Percentiles rank a stretch among this genome's conserved stretches.
Evolutionary conservation across 208 protist species (phyloP).

Genomic region (Crithidia brevicula): DNA sequence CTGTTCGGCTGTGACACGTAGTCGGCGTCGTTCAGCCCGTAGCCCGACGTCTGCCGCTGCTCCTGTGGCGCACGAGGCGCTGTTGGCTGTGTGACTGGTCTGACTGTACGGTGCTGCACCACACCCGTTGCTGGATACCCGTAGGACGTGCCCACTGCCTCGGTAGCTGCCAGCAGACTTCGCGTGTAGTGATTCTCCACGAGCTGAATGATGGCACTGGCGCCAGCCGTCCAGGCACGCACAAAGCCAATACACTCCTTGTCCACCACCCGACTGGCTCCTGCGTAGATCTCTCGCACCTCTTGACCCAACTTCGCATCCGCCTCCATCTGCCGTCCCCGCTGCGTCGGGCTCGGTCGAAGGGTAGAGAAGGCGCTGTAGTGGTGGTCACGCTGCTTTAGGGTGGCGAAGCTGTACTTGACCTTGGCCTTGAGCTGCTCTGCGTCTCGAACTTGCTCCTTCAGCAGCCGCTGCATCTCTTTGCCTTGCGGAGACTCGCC

Average conservation of each 20-base stretch:
- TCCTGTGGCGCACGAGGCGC: no score
- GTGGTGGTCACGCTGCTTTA: constrained; percentile 2
- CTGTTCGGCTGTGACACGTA: not conserved
- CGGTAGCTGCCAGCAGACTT: not conserved
- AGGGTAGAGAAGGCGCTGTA: not conserved
- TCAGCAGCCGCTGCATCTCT: not conserved
- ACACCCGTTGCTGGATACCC: not conserved
- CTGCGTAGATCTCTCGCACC: not conserved
- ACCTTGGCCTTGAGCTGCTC: not conserved
- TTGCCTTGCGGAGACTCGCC: not conserved
- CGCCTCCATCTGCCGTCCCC: not conserved
- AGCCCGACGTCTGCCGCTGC: not conserved
- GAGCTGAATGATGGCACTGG: not conserved
- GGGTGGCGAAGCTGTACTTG: not conserved
- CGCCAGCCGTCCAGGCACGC: not conserved
- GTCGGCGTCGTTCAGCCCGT: not conserved
- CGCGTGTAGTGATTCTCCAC: not conserved
- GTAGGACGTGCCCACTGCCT: not conserved
- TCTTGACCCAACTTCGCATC: constrained; percentile 1
- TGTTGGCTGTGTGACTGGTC: no score
- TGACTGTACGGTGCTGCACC: not conserved
- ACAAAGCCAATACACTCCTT: constrained; percentile 4
- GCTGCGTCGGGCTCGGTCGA: not conserved
- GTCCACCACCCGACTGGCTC: not conserved
- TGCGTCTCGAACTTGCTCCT: not conserved